Evolutionary conservation across 2,329 filamentous ascomycete species (phyloP), one percentile per base, ranked within the genome.

Genomic region (Paecilomyces sp.): DNA sequence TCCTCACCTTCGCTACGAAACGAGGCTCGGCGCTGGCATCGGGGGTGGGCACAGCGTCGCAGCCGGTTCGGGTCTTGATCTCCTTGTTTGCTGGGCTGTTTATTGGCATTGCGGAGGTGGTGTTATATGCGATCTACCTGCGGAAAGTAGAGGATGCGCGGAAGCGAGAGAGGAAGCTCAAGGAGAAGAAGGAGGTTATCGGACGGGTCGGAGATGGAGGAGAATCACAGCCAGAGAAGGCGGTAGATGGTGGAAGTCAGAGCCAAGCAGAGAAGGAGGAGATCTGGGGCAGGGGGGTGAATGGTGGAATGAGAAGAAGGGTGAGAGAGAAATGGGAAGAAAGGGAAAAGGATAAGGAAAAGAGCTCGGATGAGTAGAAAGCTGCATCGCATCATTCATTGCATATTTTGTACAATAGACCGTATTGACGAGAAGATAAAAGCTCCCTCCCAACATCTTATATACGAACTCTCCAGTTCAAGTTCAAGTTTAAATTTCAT

Each of bases 121-220:
- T 74, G 12, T 73, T 81, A 15, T 81, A 80, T 68, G 76, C 73
- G 25, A 74, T 75, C 11, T 81, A 81, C 66, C 61, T 80, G 57
- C 67, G 72, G 51, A 80, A 80, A 63, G 70, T 80, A 13, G 71
- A 72, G 55, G 58, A 69, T 57, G 76, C 76, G 25, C 73, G 68
- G 58, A 66, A 63, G 24, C 73, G 70, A 57, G 78, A 79, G 66
- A 70, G 66, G 60, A 66, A 62, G 47, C 59, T 75, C 51, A 67
- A 66, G 30, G 78, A 80, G 66, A 69, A 67, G 65, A 80, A 78
- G 63, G 67, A 67, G 3, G 63, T 76, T 31, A 63, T 75, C 30
- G 63, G 41, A 36, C 2, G 54, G 1, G 55, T 65, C 47, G 56
- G 67, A 68, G 54, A 58, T 62, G 58, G 61, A 67, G 41, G 59